Percentiles rank a stretch among this genome's conserved stretches.
Evolutionary conservation across 2,329 filamentous ascomycete species (phyloP).

Genomic region (Eutypa lata): DNA sequence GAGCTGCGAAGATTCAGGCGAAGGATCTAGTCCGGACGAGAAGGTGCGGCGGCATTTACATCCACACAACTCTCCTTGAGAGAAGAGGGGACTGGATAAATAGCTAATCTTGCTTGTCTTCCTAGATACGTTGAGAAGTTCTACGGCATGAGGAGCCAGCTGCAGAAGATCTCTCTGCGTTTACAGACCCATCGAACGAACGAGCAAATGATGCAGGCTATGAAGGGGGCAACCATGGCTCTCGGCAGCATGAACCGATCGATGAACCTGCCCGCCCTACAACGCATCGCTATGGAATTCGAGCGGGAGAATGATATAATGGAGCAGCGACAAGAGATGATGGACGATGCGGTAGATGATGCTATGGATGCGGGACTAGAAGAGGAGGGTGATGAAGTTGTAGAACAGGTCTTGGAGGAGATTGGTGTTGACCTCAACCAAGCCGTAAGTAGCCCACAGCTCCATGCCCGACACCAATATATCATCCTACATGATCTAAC

Average conservation of each 20-base stretch:
- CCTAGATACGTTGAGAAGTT: conserved; percentile 92
- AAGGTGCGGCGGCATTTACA: conserved; percentile 46
- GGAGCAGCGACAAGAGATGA: conserved; percentile 99
- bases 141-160: conserved; percentile 94
- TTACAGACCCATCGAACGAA: conserved; percentile 98
- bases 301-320: conserved; percentile 99
- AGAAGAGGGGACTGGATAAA: no score
- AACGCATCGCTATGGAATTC: conserved; percentile 98
- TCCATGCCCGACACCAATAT: neutral
- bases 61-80: no score
- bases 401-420: conserved; percentile 94
- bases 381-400: conserved; percentile 93
- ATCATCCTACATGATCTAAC: conserved; percentile 21
- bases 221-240: conserved; percentile 94
- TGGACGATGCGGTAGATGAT: conserved; percentile 98
- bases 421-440: conserved; percentile 92
- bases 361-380: conserved; percentile 87
- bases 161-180: conserved; percentile 91
- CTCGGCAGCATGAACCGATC: conserved; percentile 95
- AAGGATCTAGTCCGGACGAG: conserved; percentile 94
- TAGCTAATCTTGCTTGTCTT: neutral
- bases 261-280: conserved; percentile 94
- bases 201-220: conserved; percentile 99
- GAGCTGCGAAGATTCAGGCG: conserved; percentile 96
- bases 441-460: conserved; percentile 58